Base-by-base conservation (phyloP, 2,329 filamentous ascomycete genomes). In the Scleromitrula shiraiana region DNA sequence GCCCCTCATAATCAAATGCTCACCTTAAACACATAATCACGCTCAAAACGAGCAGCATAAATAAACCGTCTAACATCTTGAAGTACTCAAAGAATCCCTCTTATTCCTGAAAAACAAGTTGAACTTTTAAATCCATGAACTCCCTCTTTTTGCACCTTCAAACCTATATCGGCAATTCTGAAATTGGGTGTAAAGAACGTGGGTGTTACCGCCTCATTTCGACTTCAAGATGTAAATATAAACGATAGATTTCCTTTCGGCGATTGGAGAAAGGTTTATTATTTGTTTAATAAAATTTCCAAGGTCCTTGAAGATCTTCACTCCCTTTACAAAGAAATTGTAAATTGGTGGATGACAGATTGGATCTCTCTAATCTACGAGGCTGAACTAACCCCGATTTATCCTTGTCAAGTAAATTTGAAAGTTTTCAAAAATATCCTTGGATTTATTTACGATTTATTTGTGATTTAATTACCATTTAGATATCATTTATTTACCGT, bases 1-100 rank as follows among this genome's bases (percentile, higher is more conserved):
- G 32, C 3, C 70, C 74, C 53, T 73, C n/a, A n/a, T n/a, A n/a
- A n/a, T n/a, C n/a, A n/a, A n/a, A n/a, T n/a, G n/a, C n/a, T n/a
- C n/a, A 79, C 76, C 75, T 74, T 61, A 78, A 57, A 52, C 76
- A 75, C 77, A 80, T 80, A 53, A 79, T 70, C 62, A 73, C 52
- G 60, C 63, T 64, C 61, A 65, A 43, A 12, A 56, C 44, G 57
- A 65, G 56, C 60, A 64, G 46, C 53, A 65, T 59, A 46, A 65
- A 61, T 17, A 65, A 45, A 35, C 63, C 63, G 55, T 65, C 61
- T 50, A 65, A 55, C 62, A 65, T 65, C 46, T 55, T 62, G 50
- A 39, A 50, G n/a, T n/a, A n/a, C n/a, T n/a, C n/a, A n/a, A n/a
- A n/a, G n/a, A n/a, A n/a, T n/a, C n/a, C n/a, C n/a, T n/a, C n/a